Evolutionary conservation across 208 protist genomes (phyloP).

Genomic region (Angomonas deanei): DNA sequence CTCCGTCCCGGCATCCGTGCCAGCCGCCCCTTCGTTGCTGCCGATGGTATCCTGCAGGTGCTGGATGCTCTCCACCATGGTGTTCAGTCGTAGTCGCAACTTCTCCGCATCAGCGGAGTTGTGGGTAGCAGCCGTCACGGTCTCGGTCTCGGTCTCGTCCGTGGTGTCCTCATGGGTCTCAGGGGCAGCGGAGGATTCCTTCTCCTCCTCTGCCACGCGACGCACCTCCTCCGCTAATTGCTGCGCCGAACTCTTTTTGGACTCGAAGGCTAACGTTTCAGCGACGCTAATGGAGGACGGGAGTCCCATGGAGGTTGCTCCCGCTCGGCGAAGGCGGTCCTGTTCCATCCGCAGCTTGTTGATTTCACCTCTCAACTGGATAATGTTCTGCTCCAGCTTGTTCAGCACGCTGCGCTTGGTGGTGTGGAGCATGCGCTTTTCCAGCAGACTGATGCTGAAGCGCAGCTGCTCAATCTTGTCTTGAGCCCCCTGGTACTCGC

Average conservation of each 20-base stretch:
- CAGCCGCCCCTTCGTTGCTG: conserved; percentile 23
- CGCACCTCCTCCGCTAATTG: conserved; percentile 8
- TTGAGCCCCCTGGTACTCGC: conserved; percentile 40
- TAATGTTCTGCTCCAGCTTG: conserved; percentile 76
- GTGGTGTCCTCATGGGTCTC: not conserved
- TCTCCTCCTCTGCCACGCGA: not conserved
- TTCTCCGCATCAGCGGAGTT: conserved; percentile 32
- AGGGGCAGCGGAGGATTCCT: conserved; percentile 7
- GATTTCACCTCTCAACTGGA: conserved; percentile 62
- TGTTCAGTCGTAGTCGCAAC: conserved; percentile 57
- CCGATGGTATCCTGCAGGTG: conserved; percentile 68
- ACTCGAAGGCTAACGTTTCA: conserved; percentile 61
- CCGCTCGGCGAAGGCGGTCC: conserved; percentile 70
- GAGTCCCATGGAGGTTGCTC: conserved; percentile 53
- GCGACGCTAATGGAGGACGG: conserved; percentile 71
- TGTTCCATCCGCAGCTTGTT: conserved; percentile 79
- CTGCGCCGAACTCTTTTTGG: conserved; percentile 21
- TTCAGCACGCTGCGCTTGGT: conserved; percentile 50
- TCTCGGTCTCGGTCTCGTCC: not conserved
- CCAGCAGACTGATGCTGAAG: conserved; percentile 72
- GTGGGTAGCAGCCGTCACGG: not conserved
- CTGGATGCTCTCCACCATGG: conserved; percentile 75
- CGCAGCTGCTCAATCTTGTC: conserved; percentile 60
- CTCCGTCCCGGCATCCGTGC: conserved; percentile 61
- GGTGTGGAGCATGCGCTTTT: conserved; percentile 81